phyloP scores from a whole-genome alignment of 768 basidiomycete species.

The Termitomyces sp. region DNA sequence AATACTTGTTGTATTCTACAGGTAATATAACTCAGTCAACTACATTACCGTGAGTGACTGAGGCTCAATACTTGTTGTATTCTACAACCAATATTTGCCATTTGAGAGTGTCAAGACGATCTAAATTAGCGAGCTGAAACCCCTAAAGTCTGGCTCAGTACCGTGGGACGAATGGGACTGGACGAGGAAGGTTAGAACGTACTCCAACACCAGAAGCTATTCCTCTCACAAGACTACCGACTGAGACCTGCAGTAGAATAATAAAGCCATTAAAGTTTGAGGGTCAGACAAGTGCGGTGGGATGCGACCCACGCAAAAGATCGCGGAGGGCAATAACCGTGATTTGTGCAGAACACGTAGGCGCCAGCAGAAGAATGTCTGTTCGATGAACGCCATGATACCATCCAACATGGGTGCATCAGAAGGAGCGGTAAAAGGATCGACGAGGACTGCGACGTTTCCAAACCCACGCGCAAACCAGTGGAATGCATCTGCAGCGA shows the following conservation, averaged over 20 bases:
- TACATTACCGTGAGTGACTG: no score
- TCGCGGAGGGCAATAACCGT: neutral
- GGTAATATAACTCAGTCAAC: no score
- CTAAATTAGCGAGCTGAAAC: neutral
- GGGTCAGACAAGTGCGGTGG: no score
- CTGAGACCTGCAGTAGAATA: neutral
- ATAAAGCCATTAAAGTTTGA: neutral
- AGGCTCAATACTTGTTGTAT: no score
- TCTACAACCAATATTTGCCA: no score
- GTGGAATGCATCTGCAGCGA: neutral
- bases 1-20: no score
- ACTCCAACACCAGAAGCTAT: conserved; percentile 7
- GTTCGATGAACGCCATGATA: neutral
- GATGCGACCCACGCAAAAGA: neutral
- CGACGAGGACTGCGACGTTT: neutral
- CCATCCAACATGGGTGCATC: neutral
- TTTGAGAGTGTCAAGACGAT: neutral
- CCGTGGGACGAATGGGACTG: no score
- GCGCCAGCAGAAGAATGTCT: neutral
- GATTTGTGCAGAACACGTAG: neutral
- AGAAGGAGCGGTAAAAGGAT: neutral
- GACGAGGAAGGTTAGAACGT: neutral
- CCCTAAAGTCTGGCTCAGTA: neutral
- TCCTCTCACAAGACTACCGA: neutral
- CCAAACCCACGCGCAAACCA: neutral